A percentile compares a stretch with the other conserved stretches of the same genome.
These are phyloP conservation scores for Lophiostoma macrostomum DNA, from an alignment of 495 filamentous ascomycete species.

Conservation along the genomic window DNA sequence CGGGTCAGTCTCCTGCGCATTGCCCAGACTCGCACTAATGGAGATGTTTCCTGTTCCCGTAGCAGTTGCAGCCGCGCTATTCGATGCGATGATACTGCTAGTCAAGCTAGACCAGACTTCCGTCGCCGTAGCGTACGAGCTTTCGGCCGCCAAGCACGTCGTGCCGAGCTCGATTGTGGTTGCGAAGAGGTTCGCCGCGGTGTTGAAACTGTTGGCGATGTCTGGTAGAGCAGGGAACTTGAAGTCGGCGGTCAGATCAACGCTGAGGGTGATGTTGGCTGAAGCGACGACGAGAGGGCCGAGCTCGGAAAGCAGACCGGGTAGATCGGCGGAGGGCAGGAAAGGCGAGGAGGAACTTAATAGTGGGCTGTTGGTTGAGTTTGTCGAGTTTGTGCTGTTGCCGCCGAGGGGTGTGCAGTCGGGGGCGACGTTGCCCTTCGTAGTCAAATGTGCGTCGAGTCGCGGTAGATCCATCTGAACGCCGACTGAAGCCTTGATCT, in stretches of 20 bases:
- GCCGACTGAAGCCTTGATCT: constrained; percentile 5
- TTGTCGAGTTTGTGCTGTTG: constrained; percentile 3
- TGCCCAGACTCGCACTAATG: not conserved
- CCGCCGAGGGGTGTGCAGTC: constrained; percentile 1
- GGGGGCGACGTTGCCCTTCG: not conserved
- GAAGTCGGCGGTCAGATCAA: constrained; percentile 19
- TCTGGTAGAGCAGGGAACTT: not conserved
- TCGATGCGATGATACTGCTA: not conserved
- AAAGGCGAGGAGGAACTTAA: not conserved
- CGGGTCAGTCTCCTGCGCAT: not conserved
- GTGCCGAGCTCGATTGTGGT: constrained; percentile 17
- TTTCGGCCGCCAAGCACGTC: constrained; percentile 19
- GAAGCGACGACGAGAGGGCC: constrained; percentile 21
- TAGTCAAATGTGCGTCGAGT: constrained; percentile 9
- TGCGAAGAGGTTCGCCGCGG: constrained; percentile 10
- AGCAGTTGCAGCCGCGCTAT: too few relatives aligned
- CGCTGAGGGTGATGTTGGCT: constrained; percentile 4
- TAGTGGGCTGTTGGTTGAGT: not conserved
- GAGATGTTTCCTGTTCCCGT: too few relatives aligned
- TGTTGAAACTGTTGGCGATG: not conserved
- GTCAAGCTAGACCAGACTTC: not conserved
- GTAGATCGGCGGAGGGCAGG: constrained; percentile 1
- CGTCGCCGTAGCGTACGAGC: too few relatives aligned
- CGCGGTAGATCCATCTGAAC: constrained; percentile 22
- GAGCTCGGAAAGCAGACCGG: constrained; percentile 1